Evolutionary conservation across 164 flowering plant genomes (phyloP), one percentile per base, ranked within the genome.

Genomic region (Houttuynia cordata): DNA sequence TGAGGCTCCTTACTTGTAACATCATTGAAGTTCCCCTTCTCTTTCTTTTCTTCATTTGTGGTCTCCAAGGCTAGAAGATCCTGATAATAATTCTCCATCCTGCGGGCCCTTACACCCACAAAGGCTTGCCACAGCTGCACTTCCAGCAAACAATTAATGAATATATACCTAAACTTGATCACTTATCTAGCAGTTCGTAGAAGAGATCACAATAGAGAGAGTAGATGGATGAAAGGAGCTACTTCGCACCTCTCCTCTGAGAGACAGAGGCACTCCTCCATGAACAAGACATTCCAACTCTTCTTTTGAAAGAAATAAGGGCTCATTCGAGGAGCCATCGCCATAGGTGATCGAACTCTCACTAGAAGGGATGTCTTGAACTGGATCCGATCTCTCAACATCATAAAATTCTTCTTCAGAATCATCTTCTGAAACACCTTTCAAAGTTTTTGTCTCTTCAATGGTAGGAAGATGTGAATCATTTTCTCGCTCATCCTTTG

Each of bases 41-140:
- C 79, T 22, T 39, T 64, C 21, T 10, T 45, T 10, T 72, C 68
- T 23, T 55, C 64, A 63, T 65, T 49, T 59, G 64, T 78, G 55
- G 53, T 34, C 41, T 81, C 88, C 58, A 66, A 23, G 67, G 72
- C 77, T 59, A 91, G 76, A 70, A 94, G 75, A 68, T 85, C 73
- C 50, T 81, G 78, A 60, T 94, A 94, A 70, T 88, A 94, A 18
- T 67, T 80, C 62, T 94, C 87, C 45, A 79, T 76, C 25, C 93
- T 78, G 19, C 99, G 89, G 60, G 81, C 75, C 70, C 65, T 80
- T 50, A 79, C 88, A 73, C 97, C 99, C 68, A 80, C 99, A 77
- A 94, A 90, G 24, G 99, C 95, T 83, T 93, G 99, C 99, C 99
- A 93, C 37, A 88, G 78, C 99, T 93, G 86, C 56, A 66, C 69